Evolutionary conservation across 2,329 filamentous ascomycete genomes (phyloP).

Genomic region (Magnaporthiopsis rhizophila): DNA sequence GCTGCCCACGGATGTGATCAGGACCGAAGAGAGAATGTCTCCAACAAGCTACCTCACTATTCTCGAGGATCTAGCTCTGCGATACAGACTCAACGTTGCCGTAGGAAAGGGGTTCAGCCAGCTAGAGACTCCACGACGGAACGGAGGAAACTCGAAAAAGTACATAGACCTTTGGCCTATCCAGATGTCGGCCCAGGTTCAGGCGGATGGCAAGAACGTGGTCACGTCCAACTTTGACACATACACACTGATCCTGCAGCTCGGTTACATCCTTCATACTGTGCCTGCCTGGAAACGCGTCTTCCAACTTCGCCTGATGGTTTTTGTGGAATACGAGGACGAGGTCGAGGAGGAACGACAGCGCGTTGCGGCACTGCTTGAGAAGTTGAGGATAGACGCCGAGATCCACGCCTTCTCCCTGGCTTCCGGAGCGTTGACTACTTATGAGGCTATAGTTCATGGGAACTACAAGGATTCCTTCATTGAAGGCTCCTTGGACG

Average conservation of each 20-base stretch:
- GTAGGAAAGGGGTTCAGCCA: conserved; percentile 74
- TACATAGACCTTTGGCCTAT: conserved; percentile 89
- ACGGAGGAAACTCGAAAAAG: conserved; percentile 55
- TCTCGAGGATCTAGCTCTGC: conserved; percentile 70
- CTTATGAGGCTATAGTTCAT: conserved; percentile 73
- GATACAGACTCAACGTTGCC: conserved; percentile 75
- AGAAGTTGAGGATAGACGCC: conserved; percentile 75
- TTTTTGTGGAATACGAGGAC: conserved; percentile 83
- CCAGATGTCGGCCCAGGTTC: conserved; percentile 82
- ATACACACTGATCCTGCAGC: conserved; percentile 75
- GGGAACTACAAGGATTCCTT: conserved; percentile 50
- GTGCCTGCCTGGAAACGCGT: conserved; percentile 71
- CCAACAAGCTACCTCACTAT: conserved; percentile 73
- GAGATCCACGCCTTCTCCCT: conserved; percentile 76
- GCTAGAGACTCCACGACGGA: conserved; percentile 60
- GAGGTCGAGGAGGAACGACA: conserved; percentile 73
- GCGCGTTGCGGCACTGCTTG: conserved; percentile 64
- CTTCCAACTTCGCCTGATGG: conserved; percentile 67
- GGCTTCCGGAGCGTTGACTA: conserved; percentile 61
- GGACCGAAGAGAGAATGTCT: conserved; percentile 59
- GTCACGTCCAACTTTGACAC: conserved; percentile 88
- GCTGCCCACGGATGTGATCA: conserved; percentile 62
- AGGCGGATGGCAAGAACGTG: conserved; percentile 56
- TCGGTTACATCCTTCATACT: conserved; percentile 77
- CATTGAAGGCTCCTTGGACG: conserved; percentile 53